These are phyloP conservation scores for Coemansia javaensis DNA, from an alignment of 192 early-diverging fungal species.

Conservation along the genomic window DNA sequence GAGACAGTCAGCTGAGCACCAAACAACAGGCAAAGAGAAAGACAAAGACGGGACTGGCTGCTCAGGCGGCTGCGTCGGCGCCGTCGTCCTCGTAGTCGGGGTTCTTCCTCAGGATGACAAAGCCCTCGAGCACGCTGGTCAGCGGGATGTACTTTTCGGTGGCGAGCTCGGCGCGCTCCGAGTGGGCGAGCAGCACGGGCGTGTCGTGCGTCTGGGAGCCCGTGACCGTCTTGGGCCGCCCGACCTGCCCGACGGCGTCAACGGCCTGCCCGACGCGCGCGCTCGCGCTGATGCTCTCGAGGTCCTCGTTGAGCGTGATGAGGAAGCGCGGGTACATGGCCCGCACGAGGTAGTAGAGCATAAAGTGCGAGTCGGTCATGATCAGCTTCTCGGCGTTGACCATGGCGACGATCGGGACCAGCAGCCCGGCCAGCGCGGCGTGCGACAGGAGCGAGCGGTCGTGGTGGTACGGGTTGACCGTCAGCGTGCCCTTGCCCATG, in stretches of 20 bases:
- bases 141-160: conserved; percentile 93
- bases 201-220: conserved; percentile 99
- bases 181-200: conserved; percentile 91
- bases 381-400: conserved; percentile 88
- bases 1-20: no score
- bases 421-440: conserved; percentile 77
- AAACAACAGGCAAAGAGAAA: background rate
- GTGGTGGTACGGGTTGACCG: conserved; percentile 91
- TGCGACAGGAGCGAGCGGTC: conserved; percentile 90
- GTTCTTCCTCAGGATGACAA: conserved; percentile 95
- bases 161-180: conserved; percentile 95
- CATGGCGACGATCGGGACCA: conserved; percentile 87
- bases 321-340: conserved; percentile 98
- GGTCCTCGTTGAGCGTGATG: conserved; percentile 89
- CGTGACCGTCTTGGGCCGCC: conserved; percentile 96
- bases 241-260: conserved; percentile 98
- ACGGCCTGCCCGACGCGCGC: conserved; percentile 99
- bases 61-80: conserved; percentile 2
- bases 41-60: background rate
- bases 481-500: conserved; percentile 99
- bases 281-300: conserved; percentile 75
- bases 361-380: conserved; percentile 83
- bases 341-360: conserved; percentile 88
- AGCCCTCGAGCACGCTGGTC: conserved; percentile 85
- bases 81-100: conserved; percentile 76